Conservation (phyloP, 768 basidiomycete species). For the Lentinus tigrinus region DNA sequence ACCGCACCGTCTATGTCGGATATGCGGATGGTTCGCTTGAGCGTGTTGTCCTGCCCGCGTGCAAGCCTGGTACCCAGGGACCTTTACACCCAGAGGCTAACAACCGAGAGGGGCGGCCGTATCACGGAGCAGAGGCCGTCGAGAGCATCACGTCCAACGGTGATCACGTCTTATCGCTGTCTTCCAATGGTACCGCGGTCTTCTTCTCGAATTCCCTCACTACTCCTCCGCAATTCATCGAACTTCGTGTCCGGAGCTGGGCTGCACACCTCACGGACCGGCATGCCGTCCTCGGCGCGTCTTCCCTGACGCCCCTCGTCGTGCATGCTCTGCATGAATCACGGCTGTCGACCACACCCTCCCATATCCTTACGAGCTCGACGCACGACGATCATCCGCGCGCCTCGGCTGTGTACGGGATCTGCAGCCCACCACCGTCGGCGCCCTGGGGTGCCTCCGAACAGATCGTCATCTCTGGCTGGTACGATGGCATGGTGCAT, state of each 20-base stretch:
- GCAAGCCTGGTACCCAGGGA: constrained; percentile 13
- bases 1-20: constrained; percentile 28
- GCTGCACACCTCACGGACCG: constrained; percentile 52
- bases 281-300: constrained; percentile 68
- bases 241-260: constrained; percentile 62
- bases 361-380: constrained; percentile 44
- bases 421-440: constrained; percentile 56
- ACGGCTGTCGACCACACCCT: constrained; percentile 46
- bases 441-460: constrained; percentile 72
- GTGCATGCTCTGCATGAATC: constrained; percentile 53
- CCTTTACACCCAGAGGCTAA: constrained; percentile 18
- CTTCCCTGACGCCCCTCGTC: constrained; percentile 56
- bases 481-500: constrained; percentile 76
- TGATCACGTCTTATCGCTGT: constrained; percentile 52
- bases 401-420: constrained; percentile 68
- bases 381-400: constrained; percentile 26
- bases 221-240: constrained; percentile 31
- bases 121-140: constrained; percentile 47
- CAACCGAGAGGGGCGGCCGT: constrained; percentile 22
- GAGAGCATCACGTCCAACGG: constrained; percentile 54
- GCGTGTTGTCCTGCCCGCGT: constrained; percentile 37
- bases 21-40: constrained; percentile 36
- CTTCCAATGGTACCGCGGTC: constrained; percentile 50
- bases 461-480: constrained; percentile 72
- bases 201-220: constrained; percentile 33